Conservation (phyloP, 2,329 filamentous ascomycete genomes). For the Fusarium odoratissimum region DNA sequence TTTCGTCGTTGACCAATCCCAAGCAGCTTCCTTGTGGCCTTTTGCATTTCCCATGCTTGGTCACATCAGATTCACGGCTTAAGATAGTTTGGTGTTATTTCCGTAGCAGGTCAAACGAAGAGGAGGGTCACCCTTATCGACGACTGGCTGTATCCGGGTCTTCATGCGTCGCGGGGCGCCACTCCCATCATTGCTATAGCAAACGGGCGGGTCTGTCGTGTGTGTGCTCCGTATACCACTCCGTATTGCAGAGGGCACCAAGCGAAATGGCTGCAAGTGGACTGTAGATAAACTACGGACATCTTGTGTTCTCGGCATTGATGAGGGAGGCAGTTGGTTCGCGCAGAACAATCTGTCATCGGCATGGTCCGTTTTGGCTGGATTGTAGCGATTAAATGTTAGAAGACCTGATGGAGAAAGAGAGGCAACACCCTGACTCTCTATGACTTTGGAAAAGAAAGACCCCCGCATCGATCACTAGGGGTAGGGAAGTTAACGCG, state of each 20-base stretch:
- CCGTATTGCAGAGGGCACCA: constrained; percentile 24
- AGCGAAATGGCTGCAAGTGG: constrained; percentile 9
- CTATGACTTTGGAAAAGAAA: not conserved
- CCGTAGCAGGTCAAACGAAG: constrained; percentile 32
- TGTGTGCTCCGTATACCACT: constrained; percentile 8
- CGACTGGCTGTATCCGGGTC: constrained; percentile 38
- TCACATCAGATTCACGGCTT: constrained; percentile 39
- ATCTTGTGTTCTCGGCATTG: not conserved
- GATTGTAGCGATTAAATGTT: not conserved
- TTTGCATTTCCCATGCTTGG: constrained; percentile 43
- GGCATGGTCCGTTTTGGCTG: not conserved
- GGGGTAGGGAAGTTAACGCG: not conserved
- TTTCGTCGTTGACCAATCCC: constrained; percentile 7
- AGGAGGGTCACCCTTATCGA: constrained; percentile 30
- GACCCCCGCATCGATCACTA: constrained; percentile 1
- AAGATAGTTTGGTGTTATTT: constrained; percentile 41
- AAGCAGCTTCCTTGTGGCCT: constrained; percentile 31
- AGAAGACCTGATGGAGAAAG: not conserved
- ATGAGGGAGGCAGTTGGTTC: not conserved
- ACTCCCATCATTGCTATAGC: constrained; percentile 47
- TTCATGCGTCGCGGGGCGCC: constrained; percentile 43
- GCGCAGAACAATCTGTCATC: not conserved
- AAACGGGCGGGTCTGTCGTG: constrained; percentile 41
- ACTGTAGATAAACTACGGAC: not conserved
- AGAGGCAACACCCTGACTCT: not conserved